Percentiles rank a stretch among this genome's conserved stretches.
Evolutionary conservation across 2,329 filamentous ascomycete species (phyloP).

Genomic region (Fusarium gaditjirri): DNA sequence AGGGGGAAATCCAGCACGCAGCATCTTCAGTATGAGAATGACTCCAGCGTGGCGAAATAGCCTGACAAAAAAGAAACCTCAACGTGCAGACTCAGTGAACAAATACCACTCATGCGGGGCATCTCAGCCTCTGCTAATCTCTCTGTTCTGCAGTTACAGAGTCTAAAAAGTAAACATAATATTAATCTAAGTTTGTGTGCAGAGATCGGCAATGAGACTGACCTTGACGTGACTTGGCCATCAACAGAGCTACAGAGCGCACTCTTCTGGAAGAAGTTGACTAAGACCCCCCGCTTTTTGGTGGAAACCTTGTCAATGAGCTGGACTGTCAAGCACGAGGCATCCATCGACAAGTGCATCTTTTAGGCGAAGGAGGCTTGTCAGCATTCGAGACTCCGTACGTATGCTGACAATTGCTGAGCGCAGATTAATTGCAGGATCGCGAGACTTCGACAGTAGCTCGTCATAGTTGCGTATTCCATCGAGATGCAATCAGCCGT

Average conservation of each 20-base stretch:
- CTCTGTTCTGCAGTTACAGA: slow-evolving; percentile 10
- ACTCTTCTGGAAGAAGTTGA: slow-evolving; percentile 29
- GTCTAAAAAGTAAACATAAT: slow-evolving; percentile 14
- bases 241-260: not conserved
- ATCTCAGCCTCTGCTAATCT: slow-evolving; percentile 1
- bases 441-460: slow-evolving; percentile 9
- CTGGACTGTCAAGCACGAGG: slow-evolving; percentile 15
- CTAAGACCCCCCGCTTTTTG: slow-evolving; percentile 27
- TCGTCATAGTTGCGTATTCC: slow-evolving; percentile 12
- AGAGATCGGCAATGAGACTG: slow-evolving; percentile 11
- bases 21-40: slow-evolving; percentile 4
- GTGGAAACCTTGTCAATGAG: slow-evolving; percentile 18
- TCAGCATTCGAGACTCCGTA: slow-evolving; percentile 2
- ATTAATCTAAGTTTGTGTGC: not conserved
- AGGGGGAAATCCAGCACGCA: not conserved
- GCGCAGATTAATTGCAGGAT: slow-evolving; percentile 12
- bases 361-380: slow-evolving; percentile 20
- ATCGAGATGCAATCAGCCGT: not conserved
- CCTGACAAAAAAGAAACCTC: slow-evolving; percentile 1
- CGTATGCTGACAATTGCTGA: slow-evolving; percentile 12
- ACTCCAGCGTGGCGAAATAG: slow-evolving; percentile 4
- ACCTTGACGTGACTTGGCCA: not conserved
- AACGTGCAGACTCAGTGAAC: not conserved
- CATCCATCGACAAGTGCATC: slow-evolving; percentile 19
- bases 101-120: slow-evolving; percentile 16